These are phyloP conservation scores for Phytophthora tentaculata DNA, from an alignment of 352 stramenopile species.

Conservation along the genomic window DNA sequence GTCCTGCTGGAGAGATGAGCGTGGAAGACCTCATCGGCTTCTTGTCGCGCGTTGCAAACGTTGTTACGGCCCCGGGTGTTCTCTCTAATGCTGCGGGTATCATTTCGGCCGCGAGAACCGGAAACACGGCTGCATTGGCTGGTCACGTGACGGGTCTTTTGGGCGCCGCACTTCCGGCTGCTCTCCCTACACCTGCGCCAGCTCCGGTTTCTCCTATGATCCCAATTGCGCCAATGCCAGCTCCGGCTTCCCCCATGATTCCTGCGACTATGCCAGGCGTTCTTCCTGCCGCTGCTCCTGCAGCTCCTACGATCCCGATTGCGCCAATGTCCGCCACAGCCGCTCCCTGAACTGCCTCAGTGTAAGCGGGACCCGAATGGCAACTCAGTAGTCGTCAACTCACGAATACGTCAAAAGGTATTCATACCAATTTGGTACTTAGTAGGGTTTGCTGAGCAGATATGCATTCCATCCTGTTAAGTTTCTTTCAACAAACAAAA, in stretches of 20 bases:
- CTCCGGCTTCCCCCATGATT: background rate
- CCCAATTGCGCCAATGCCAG: background rate
- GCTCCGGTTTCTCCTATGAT: background rate
- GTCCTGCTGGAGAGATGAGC: constrained; percentile 2
- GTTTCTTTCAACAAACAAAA: too few species aligned
- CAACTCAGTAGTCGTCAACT: too few species aligned
- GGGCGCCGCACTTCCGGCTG: background rate
- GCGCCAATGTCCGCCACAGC: background rate
- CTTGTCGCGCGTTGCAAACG: background rate
- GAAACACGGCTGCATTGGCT: constrained; percentile 12
- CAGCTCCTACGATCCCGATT: background rate
- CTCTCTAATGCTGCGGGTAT: constrained; percentile 11
- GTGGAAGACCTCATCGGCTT: constrained; percentile 10
- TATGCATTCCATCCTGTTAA: too few species aligned
- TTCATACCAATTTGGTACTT: too few species aligned
- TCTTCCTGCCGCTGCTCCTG: background rate
- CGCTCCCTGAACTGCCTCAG: too few species aligned
- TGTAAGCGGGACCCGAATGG: too few species aligned
- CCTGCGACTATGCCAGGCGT: background rate
- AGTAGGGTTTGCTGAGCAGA: too few species aligned
- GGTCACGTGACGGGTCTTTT: constrained; percentile 13
- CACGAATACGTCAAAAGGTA: too few species aligned
- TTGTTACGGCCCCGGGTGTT: constrained; percentile 2
- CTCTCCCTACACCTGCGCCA: background rate
- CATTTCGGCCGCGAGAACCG: constrained; percentile 16